Percentiles rank a stretch among this genome's conserved stretches.
phyloP scores from a whole-genome alignment of 2,329 filamentous ascomycete species.

The Blastomyces silverae region DNA sequence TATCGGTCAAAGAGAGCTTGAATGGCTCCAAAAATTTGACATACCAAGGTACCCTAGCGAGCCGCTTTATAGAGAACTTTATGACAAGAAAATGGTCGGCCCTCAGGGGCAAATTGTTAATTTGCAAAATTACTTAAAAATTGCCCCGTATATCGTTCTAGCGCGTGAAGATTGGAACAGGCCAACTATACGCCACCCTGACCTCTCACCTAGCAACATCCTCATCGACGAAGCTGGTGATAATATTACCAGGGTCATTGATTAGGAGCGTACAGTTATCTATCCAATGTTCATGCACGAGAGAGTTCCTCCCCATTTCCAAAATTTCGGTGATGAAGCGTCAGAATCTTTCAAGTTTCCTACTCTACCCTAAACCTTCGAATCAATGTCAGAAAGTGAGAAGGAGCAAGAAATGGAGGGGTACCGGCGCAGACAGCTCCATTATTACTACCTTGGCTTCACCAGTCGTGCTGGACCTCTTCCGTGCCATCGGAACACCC shows the following conservation, averaged over 20 bases:
- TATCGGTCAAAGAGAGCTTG: background rate
- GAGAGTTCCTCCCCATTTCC: slow-evolving; percentile 33
- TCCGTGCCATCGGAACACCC: background rate
- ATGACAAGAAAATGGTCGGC: no score
- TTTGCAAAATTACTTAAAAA: slow-evolving; percentile 13
- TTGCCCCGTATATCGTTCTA: slow-evolving; percentile 12
- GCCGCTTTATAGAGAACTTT: no score
- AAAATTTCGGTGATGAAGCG: slow-evolving; percentile 29
- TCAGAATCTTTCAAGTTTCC: slow-evolving; percentile 13
- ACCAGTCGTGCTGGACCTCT: background rate
- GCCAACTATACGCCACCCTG: slow-evolving; percentile 16
- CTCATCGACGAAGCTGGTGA: slow-evolving; percentile 11
- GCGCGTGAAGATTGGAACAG: slow-evolving; percentile 29
- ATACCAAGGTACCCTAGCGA: background rate
- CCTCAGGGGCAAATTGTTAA: no score
- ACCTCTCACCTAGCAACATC: slow-evolving; percentile 18
- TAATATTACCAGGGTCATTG: slow-evolving; percentile 15
- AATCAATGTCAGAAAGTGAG: background rate
- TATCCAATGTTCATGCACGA: slow-evolving; percentile 32
- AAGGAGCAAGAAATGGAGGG: background rate
- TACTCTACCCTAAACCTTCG: background rate
- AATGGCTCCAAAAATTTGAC: slow-evolving; percentile 4
- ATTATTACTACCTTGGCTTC: slow-evolving; percentile 13
- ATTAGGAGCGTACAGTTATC: slow-evolving; percentile 24
- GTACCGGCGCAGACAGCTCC: background rate